Base-by-base conservation (phyloP, 257 asterid species). In the Scutellaria baicalensis region DNA sequence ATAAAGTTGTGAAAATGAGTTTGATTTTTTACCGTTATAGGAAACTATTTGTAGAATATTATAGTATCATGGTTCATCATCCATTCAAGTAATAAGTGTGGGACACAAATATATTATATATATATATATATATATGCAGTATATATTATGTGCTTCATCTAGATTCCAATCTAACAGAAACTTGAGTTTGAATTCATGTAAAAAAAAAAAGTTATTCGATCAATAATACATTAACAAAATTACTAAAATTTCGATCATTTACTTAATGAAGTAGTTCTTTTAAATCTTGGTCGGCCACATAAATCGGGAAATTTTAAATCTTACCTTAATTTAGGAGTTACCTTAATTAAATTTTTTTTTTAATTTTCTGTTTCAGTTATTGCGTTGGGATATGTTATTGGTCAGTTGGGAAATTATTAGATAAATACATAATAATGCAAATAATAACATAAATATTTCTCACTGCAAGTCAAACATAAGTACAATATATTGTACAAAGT, bases 221-320 rank as follows among this genome's bases (percentile, higher is more conserved):
- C n/a, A n/a, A 55, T 11, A 21, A 20, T 55, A 1, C 4, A 55
- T 55, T 12, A 55, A 51, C 38, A 8, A 21, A 11, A 18, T 54
- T 54, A n/a, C 17, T 44, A 10, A 43, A 7, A 13, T 39, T 17
- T 18, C 39, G 20, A 61, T 57, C 31, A 1, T 56, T 47, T 12
- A 17, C 58, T 44, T 73, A 33, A 56, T 11, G 40, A 1, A 5
- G 33, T 31, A 39, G 36, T 38, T 5, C 40, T 12, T 56, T 42
- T 49, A 59, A 50, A 61, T 71, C 64, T 39, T 71, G 76, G 70
- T 43, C 71, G 77, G 72, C 40, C 51, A 42, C 20, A 1, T 1
- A 44, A 39, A 18, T 62, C 39, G 70, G 76, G 38, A 55, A 54
- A 44, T 55, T n/a, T 64, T 13, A 55, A 54, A 10, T 16, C 43